Evolutionary conservation across 108 stramenopile species (phyloP), one percentile per base, ranked within the genome.

Genomic region (Nitzschia palea): DNA sequence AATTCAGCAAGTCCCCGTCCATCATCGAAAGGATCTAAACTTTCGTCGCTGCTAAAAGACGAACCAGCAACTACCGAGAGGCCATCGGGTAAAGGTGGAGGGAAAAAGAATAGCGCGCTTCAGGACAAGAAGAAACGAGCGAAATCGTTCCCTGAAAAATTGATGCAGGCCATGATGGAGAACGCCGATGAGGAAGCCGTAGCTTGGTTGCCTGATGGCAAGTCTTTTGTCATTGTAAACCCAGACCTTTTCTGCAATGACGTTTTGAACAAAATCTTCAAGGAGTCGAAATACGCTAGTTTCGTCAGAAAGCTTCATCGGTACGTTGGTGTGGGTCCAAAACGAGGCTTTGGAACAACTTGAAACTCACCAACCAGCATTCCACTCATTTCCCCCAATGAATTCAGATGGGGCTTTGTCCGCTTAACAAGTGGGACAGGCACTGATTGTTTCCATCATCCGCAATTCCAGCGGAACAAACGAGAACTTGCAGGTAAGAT

Each of bases 261-360:
- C n/a, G 76, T 83, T 20, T 65, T 86, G 3, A 48, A 51, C 29
- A 57, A 64, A 20, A 58, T 54, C 20, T 80, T 83, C 27, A 81
- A 82, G 27, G 68, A 70, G 29, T 50, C 67, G 14, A 86, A 86
- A 31, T 86, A 82, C 47, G 45, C 76, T 9, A 65, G 62, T 29
- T 86, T 86, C 60, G 79, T 80, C 0, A 60, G 85, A n/a, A 86
- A 82, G 59, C 75, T 86, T 4, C 79, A 86, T 67, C 73, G 85
- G 15, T 51, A 64, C 22, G 48, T 34, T 25, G 15, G n/a, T n/a
- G n/a, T n/a, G n/a, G n/a, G n/a, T n/a, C n/a, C n/a, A n/a, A n/a
- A n/a, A n/a, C n/a, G n/a, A n/a, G n/a, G n/a, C n/a, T n/a, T n/a
- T n/a, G n/a, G n/a, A n/a, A n/a, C n/a, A n/a, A n/a, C n/a, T n/a